Evolutionary conservation across 2,329 filamentous ascomycete genomes (phyloP), one percentile per base, ranked within the genome.

Genomic region (Aspergillus caelatus): DNA sequence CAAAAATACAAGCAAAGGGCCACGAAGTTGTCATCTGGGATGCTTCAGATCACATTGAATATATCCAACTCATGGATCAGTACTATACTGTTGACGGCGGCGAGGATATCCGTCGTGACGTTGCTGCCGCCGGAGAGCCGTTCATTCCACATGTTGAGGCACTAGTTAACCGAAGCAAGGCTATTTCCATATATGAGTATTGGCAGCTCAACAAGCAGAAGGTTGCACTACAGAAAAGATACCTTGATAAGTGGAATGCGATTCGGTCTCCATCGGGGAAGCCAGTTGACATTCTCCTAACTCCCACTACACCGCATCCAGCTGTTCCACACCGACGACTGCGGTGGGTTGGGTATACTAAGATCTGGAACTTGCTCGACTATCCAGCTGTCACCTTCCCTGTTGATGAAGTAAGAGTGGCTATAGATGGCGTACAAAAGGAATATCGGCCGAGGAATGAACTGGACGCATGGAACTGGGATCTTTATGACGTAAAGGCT

Each of bases 181-280:
- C 86, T 0, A 85, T 89, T 16, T 88, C 85, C 0, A 86, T 89
- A 0, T 89, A 86, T 62, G 80, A 88, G 5, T 91, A 90, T 74
- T 91, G 88, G 88, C 87, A 89, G 67, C 79, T 91, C 8, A 90
- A 89, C 74, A 85, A 79, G 64, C 79, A 81, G 30, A 90, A 89
- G 69, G 62, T 80, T 30, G 78, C 76, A 0, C 77, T 81, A 4
- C 85, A 88, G 65, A 83, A 87, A 62, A 78, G 76, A 2, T 89
- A 88, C 61, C 79, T 89, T 1, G 81, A 87, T 56, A 85, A 87
- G 62, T 90, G 87, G 88, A 83, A 84, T 52, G 71, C 72, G 0
- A 75, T 79, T 0, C 76, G 70, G 19, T 84, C 82, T 3, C 71
- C 77, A 0, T 82, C 82, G 0, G 85, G 83, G 0, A 77, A 75